phyloP scores from a whole-genome alignment of 2,329 filamentous ascomycete genomes.

The Talaromyces islandicus region DNA sequence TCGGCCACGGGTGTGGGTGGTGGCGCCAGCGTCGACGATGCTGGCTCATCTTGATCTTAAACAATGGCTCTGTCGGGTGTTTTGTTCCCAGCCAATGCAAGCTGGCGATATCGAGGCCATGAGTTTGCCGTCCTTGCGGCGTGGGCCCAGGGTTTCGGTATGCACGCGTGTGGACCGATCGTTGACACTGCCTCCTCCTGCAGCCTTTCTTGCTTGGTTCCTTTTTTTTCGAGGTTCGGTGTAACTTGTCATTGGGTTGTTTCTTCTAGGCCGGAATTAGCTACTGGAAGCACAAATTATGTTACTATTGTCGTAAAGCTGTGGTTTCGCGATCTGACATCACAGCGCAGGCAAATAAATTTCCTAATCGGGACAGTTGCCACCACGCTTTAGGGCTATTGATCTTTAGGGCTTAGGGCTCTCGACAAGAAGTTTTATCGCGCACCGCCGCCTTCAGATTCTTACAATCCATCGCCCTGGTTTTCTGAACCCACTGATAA shows the following conservation, averaged over 20 bases:
- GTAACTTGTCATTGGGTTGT: not conserved
- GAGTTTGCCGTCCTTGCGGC: not conserved
- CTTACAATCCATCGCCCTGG: not conserved
- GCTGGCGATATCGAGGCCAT: not conserved
- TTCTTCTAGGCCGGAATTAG: not conserved
- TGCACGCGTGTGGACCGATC: not conserved
- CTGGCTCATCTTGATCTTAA: not conserved
- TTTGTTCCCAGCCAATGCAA: constrained; percentile 9
- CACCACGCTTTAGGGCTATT: not conserved
- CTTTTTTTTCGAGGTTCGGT: not conserved
- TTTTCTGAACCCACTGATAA: not conserved
- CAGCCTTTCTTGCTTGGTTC: not conserved
- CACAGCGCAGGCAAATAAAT: not conserved
- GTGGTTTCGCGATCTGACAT: not conserved
- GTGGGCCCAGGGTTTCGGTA: not conserved
- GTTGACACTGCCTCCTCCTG: not conserved
- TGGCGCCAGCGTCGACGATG: not conserved
- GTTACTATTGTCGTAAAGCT: too few species aligned
- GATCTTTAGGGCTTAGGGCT: not conserved
- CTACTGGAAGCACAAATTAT: not conserved
- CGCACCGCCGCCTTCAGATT: not conserved
- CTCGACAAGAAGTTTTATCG: not conserved
- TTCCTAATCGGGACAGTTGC: not conserved
- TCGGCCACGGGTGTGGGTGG: not conserved
- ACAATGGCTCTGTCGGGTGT: not conserved